A percentile compares a stretch with the other conserved stretches of the same genome.
phyloP scores from a whole-genome alignment of 1,284 basidiomycete genomes.

The Malassezia psittaci region DNA sequence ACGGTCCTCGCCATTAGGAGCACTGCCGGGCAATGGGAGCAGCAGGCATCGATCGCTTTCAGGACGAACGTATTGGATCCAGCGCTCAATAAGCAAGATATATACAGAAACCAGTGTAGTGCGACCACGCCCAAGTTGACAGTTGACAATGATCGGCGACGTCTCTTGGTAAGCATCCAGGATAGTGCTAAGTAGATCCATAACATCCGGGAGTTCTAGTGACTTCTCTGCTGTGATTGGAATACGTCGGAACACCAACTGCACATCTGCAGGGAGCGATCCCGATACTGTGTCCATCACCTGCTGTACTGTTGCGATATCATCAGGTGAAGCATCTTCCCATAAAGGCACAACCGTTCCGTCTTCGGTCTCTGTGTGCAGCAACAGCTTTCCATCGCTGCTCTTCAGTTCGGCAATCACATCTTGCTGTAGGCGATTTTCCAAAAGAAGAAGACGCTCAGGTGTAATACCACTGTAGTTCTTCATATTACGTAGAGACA shows the following conservation, averaged over 20 bases:
- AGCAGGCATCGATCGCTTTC: conserved; percentile 1
- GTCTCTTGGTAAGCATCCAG: conserved; percentile 63
- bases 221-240: conserved; percentile 69
- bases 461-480: conserved; percentile 44
- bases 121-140: conserved; percentile 88
- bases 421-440: conserved; percentile 82
- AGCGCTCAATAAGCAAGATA: conserved; percentile 55
- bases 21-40: not conserved
- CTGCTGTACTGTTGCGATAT: conserved; percentile 77
- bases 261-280: conserved; percentile 49
- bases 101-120: conserved; percentile 82
- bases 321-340: conserved; percentile 72
- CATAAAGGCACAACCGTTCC: conserved; percentile 86
- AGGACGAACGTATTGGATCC: conserved; percentile 1
- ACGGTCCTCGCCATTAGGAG: not conserved
- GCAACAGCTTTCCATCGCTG: conserved; percentile 74
- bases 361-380: conserved; percentile 80
- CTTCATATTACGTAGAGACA: conserved; percentile 42
- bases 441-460: conserved; percentile 49
- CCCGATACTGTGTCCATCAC: conserved; percentile 58
- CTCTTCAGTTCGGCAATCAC: conserved; percentile 69
- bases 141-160: conserved; percentile 79
- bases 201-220: conserved; percentile 46
- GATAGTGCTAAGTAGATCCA: conserved; percentile 66
- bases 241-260: conserved; percentile 70